A percentile compares a stretch with the other conserved stretches of the same genome.
Evolutionary conservation across 164 flowering plant genomes (phyloP).

Genomic region (Chimonanthus praecox): DNA sequence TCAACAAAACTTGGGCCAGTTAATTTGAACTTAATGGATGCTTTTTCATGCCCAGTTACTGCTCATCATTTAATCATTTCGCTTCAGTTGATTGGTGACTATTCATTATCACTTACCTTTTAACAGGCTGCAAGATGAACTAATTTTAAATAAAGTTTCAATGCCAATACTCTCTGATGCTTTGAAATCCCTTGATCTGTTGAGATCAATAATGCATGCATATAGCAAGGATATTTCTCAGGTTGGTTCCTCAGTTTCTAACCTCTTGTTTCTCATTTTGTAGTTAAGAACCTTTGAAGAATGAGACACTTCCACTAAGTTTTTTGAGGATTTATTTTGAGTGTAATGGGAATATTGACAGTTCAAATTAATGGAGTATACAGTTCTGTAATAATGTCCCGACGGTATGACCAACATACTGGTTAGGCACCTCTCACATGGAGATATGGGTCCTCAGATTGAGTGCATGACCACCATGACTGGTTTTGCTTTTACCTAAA

Average conservation of each 20-base stretch:
- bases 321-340: background rate
- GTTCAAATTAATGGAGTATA: background rate
- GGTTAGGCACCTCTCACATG: too few relatives aligned
- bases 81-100: background rate
- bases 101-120: background rate
- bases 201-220: slow-evolving; percentile 50
- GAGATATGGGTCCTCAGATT: too few relatives aligned
- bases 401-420: too few relatives aligned
- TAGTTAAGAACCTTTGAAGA: background rate
- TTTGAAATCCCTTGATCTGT: slow-evolving; percentile 32
- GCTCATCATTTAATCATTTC: too few relatives aligned
- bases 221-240: slow-evolving; percentile 70
- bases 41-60: too few relatives aligned
- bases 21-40: too few relatives aligned
- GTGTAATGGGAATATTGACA: background rate
- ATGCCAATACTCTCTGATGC: slow-evolving; percentile 34
- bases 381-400: background rate
- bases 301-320: background rate
- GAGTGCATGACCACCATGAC: too few relatives aligned
- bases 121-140: slow-evolving; percentile 48
- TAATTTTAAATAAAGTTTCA: slow-evolving; percentile 27
- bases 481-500: too few relatives aligned
- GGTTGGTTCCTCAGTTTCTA: slow-evolving; percentile 31
- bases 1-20: too few relatives aligned
- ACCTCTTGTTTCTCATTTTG: background rate